Conservation (phyloP, 345 rosid genomes). For the Populus davidiana region DNA sequence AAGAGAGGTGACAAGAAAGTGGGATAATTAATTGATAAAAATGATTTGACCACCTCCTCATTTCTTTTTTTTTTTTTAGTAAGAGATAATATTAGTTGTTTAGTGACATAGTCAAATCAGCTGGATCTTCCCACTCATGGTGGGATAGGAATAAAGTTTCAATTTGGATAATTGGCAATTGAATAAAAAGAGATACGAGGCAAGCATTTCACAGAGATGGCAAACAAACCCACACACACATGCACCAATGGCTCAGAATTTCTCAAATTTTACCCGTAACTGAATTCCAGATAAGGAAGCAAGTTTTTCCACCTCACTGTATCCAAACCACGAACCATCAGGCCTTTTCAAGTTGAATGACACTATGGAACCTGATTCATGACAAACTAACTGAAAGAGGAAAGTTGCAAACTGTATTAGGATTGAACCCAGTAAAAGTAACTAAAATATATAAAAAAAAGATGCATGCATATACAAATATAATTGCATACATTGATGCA, state of each 20-base stretch:
- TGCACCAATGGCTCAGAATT: not conserved
- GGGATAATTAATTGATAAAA: too few species aligned
- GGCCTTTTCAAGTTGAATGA: conserved; percentile 87
- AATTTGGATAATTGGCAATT: not conserved
- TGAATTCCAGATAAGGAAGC: conserved; percentile 92
- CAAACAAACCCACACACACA: not conserved
- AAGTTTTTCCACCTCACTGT: conserved; percentile 89
- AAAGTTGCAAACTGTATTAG: conserved; percentile 20
- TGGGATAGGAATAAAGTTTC: not conserved
- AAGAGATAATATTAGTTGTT: too few species aligned
- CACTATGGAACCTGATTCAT: conserved; percentile 57
- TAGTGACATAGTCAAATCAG: too few species aligned
- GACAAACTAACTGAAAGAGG: conserved; percentile 41
- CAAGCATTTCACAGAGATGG: not conserved
- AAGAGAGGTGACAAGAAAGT: too few species aligned
- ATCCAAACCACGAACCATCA: conserved; percentile 94
- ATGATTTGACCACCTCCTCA: too few species aligned
- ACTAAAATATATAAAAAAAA: not conserved
- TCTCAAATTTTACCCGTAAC: conserved; percentile 65
- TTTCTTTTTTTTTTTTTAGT: too few species aligned
- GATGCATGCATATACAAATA: not conserved
- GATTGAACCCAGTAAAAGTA: not conserved
- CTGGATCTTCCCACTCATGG: not conserved
- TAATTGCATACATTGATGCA: not conserved
- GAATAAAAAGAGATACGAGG: not conserved